Conservation (phyloP, 1,284 basidiomycete genomes). For the Irpex sp. region DNA sequence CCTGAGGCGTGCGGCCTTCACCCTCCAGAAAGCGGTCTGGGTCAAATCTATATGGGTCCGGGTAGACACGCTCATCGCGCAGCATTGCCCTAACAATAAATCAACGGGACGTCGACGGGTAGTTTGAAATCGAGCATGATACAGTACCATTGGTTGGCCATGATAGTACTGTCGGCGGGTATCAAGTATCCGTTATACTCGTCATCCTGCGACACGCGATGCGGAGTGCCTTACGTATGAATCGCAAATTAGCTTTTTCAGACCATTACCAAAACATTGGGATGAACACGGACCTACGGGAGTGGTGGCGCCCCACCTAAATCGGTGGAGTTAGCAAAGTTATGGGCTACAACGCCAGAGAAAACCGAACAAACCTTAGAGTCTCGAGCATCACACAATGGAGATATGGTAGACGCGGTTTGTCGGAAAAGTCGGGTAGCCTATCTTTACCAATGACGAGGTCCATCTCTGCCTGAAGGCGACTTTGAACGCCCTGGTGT, state of each 20-base stretch:
- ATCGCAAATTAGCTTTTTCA: too few relatives aligned
- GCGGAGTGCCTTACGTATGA: too few relatives aligned
- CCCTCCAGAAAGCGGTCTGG: background rate
- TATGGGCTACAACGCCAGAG: too few relatives aligned
- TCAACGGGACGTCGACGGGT: background rate
- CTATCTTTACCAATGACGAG: constrained; percentile 24
- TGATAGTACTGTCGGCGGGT: constrained; percentile 18
- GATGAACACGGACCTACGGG: too few relatives aligned
- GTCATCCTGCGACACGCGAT: constrained; percentile 13
- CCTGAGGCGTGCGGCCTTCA: background rate
- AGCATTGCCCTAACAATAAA: background rate
- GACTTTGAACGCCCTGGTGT: constrained; percentile 25
- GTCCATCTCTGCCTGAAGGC: constrained; percentile 29
- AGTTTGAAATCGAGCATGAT: background rate
- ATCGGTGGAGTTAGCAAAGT: too few relatives aligned
- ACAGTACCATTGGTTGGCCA: constrained; percentile 13
- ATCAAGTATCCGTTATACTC: constrained; percentile 17
- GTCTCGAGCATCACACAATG: constrained; percentile 28
- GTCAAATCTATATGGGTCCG: background rate
- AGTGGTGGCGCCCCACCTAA: background rate
- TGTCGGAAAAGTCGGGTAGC: constrained; percentile 28
- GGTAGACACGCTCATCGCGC: background rate
- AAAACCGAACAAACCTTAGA: constrained; percentile 8
- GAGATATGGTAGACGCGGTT: constrained; percentile 26
- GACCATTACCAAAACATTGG: too few relatives aligned